Evolutionary conservation across 192 early-diverging fungal species (phyloP).

Genomic region (Phlyctochytrium arcticum): DNA sequence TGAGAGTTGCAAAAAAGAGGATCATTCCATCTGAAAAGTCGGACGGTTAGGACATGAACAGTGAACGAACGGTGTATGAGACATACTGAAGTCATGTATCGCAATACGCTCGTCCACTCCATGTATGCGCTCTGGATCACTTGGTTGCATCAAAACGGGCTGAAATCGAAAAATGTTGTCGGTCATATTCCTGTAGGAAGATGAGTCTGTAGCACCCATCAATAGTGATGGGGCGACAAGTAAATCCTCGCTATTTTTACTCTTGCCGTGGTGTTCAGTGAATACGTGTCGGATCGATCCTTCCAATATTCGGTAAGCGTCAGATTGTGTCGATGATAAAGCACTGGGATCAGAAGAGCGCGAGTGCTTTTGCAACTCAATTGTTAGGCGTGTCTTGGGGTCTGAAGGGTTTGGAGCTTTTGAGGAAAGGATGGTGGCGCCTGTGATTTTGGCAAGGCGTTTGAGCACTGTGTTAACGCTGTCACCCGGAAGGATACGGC

Average conservation of each 20-base stretch:
- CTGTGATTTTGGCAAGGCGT: constrained; percentile 4
- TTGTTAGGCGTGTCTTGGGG: not conserved
- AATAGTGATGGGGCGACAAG: constrained; percentile 26
- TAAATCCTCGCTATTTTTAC: not conserved
- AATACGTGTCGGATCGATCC: constrained; percentile 23
- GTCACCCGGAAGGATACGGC: constrained; percentile 6
- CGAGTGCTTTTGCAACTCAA: not conserved
- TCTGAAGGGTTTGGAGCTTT: not conserved
- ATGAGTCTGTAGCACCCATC: constrained; percentile 20
- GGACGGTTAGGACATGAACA: not conserved
- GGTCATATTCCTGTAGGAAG: not conserved
- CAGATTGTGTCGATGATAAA: not conserved
- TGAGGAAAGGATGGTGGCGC: not conserved
- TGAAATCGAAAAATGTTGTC: constrained; percentile 17
- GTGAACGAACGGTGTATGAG: not conserved
- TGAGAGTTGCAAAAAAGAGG: constrained; percentile 10
- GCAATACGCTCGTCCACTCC: constrained; percentile 23
- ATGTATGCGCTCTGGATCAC: constrained; percentile 15
- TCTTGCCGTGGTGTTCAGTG: not conserved
- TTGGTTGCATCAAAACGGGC: constrained; percentile 2
- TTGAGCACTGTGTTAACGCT: not conserved
- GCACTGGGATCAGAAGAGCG: not conserved
- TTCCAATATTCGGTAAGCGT: constrained; percentile 6
- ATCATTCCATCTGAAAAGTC: constrained; percentile 7
- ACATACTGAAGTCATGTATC: constrained; percentile 13